Evolutionary conservation across 1,139 yeast genomes (phyloP).

Genomic region (Geotrichum cucujoidarum): DNA sequence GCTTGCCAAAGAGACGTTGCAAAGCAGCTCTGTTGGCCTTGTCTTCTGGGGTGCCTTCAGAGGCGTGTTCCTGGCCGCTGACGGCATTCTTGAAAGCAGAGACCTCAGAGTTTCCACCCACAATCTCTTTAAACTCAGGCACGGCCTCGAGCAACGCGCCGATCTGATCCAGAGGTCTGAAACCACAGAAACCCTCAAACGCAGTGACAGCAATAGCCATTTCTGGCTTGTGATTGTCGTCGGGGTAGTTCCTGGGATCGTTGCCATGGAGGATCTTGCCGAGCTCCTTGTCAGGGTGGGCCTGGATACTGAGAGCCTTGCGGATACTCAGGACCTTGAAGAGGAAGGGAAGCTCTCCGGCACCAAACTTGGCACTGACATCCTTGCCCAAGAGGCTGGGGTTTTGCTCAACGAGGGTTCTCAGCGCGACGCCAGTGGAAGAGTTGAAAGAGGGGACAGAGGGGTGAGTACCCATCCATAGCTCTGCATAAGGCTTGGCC

Average conservation of each 20-base stretch:
- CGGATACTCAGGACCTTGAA: constrained; percentile 90
- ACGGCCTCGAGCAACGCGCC: constrained; percentile 59
- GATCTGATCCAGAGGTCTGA: constrained; percentile 81
- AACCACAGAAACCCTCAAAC: constrained; percentile 97
- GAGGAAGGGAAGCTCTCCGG: constrained; percentile 78
- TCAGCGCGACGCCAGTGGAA: constrained; percentile 46
- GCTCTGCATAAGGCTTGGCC: constrained; percentile 50
- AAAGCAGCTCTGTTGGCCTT: constrained; percentile 55
- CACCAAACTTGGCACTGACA: constrained; percentile 63
- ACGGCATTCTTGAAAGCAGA: constrained; percentile 46
- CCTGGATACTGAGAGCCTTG: constrained; percentile 92
- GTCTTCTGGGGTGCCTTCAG: constrained; percentile 41
- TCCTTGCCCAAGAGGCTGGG: constrained; percentile 56
- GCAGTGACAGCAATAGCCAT: constrained; percentile 97
- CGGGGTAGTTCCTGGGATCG: constrained; percentile 95
- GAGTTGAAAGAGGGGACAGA: constrained; percentile 74
- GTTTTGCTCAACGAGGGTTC: constrained; percentile 56
- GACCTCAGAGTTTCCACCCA: constrained; percentile 54
- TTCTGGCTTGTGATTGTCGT: constrained; percentile 97
- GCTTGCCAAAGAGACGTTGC: constrained; percentile 68
- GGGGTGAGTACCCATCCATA: constrained; percentile 99
- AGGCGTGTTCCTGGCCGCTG: constrained; percentile 44
- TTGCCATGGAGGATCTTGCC: constrained; percentile 69
- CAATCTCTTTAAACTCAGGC: constrained; percentile 69
- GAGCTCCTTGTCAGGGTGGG: constrained; percentile 90